Evolutionary conservation across 768 basidiomycete genomes (phyloP), one percentile per base, ranked within the genome.

Genomic region (Hygrophorus russula): DNA sequence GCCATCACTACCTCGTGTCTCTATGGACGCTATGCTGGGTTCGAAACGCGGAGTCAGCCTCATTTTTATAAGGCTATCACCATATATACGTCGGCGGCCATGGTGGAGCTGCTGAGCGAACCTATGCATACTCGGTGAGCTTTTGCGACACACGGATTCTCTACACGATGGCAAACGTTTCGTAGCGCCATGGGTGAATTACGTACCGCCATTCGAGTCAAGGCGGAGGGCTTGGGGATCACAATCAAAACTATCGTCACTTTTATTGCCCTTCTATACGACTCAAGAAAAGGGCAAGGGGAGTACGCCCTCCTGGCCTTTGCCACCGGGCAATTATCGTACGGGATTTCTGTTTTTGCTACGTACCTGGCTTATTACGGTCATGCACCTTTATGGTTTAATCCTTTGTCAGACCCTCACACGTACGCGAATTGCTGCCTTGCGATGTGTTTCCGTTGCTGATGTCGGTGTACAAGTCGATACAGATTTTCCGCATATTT

Each of bases 201-300:
- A 15, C 69, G 73, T 42, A 82, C 90, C 24, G 63, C 70, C 18
- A 63, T 84, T 7, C 73, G 96, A 27, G 83, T 97, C 0, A 73
- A 74, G 34, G 88, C 91, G 2, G 94, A 99, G 64, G 96, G 90
- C 2, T 61, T 74, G 2, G 92, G 82, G 14, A 81, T 96, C 6
- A 74, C 81, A 8, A 50, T 62, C 36, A 91, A 89, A 62, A 80
- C 89, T 1, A 41, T 85, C 7, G 64, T 69, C 8, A 90, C 91
- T 0, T 82, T 96, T 48, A 49, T 71, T 3, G 64, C 79, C 2
- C 67, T 97, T 19, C 57, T 80, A 1, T 63, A 69, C 45, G 76
- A 78, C 53, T 57, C 62, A 18, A 56, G 46, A 24, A 53, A 29
- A 18, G 38, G 56, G 7, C 42, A 60, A 0, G 69, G 71, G 12